These are phyloP conservation scores for Vigna trinervia DNA, from an alignment of 306 rosid genomes.

Conservation along the genomic window DNA sequence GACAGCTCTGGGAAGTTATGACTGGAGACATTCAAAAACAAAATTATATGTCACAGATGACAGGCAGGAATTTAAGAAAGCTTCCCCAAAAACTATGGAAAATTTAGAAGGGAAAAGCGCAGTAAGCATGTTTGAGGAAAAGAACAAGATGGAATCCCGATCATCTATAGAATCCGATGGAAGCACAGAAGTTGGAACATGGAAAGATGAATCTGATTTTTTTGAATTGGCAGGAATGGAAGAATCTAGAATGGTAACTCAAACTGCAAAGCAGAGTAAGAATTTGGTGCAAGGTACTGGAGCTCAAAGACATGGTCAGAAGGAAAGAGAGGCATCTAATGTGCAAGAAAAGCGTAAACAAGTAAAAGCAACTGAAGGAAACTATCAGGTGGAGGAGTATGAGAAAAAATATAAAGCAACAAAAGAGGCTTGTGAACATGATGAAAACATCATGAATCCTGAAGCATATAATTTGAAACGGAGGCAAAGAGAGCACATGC, in stretches of 20 bases:
- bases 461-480: background rate
- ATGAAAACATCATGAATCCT: slow-evolving; percentile 1
- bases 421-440: background rate
- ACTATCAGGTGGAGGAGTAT: background rate
- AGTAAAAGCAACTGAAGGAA: background rate
- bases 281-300: background rate
- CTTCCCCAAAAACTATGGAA: background rate
- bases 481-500: background rate
- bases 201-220: slow-evolving; percentile 14
- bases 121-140: background rate
- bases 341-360: slow-evolving; percentile 11
- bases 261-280: slow-evolving; percentile 10
- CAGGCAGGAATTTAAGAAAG: background rate
- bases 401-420: background rate
- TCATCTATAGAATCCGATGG: slow-evolving; percentile 6
- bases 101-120: background rate
- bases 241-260: slow-evolving; percentile 3
- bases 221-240: slow-evolving; percentile 12
- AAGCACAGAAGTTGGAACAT: background rate
- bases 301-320: background rate
- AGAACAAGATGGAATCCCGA: background rate
- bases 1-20: background rate
- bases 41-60: background rate
- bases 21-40: background rate
- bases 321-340: background rate